Conservation (phyloP, 176 grass and related monocot species). For the Musa beccarii region DNA sequence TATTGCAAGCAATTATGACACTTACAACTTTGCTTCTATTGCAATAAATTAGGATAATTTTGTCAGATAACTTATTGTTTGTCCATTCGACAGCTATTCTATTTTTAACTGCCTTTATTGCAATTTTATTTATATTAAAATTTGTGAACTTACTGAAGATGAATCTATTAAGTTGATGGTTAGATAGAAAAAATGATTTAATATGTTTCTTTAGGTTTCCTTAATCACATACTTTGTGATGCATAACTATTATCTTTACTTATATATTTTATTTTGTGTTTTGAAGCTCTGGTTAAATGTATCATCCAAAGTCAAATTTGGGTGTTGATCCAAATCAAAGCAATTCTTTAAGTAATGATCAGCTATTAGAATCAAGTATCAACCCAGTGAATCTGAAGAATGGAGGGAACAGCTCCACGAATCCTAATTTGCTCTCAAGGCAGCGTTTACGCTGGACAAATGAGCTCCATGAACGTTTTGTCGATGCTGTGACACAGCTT, state of each 20-base stretch:
- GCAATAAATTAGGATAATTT: no score
- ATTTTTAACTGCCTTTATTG: no score
- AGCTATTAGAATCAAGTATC: conserved; percentile 46
- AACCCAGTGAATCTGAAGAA: conserved; percentile 35
- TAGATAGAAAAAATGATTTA: neutral
- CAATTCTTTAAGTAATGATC: conserved; percentile 24
- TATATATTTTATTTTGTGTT: neutral
- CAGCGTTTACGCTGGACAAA: conserved; percentile 95
- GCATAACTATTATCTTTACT: no score
- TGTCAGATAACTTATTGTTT: no score
- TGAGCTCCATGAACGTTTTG: conserved; percentile 89
- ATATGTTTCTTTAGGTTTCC: neutral
- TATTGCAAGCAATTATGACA: no score
- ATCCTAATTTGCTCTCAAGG: conserved; percentile 41
- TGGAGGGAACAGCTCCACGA: conserved; percentile 29
- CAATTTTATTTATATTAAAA: no score
- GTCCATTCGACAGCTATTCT: no score
- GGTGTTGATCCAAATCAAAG: conserved; percentile 27
- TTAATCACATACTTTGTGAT: neutral
- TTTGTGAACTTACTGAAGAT: no score
- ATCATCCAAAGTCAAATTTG: conserved; percentile 35
- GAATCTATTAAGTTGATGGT: no score
- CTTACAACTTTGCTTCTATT: no score
- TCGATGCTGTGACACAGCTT: conserved; percentile 86
- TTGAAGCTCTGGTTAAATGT: conserved; percentile 13